Conservation (phyloP, 768 basidiomycete genomes). For the Inosperma sp. region DNA sequence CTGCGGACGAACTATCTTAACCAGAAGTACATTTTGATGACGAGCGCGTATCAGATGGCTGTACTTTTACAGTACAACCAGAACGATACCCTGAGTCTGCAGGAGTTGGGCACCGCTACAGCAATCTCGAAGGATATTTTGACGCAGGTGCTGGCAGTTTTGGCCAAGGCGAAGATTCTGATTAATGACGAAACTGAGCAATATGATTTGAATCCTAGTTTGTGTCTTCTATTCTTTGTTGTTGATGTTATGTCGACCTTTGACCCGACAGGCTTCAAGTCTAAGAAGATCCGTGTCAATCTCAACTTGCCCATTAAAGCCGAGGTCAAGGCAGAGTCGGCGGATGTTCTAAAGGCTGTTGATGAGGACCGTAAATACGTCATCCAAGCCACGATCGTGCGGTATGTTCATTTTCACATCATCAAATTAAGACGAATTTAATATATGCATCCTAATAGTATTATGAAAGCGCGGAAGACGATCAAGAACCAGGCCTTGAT, state of each 20-base stretch:
- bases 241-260: neutral
- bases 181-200: conserved; percentile 84
- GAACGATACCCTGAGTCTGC: conserved; percentile 78
- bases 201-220: conserved; percentile 85
- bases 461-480: conserved; percentile 94
- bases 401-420: conserved; percentile 34
- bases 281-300: conserved; percentile 90
- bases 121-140: conserved; percentile 76
- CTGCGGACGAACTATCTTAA: conserved; percentile 90
- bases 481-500: conserved; percentile 92
- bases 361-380: conserved; percentile 97
- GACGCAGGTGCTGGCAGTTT: conserved; percentile 60
- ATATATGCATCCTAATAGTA: conserved; percentile 38
- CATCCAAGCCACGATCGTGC: conserved; percentile 91
- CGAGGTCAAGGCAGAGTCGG: conserved; percentile 87
- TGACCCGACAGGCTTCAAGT: conserved; percentile 65
- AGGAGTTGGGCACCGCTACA: conserved; percentile 77
- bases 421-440: neutral
- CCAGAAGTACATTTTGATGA: conserved; percentile 97
- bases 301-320: conserved; percentile 91
- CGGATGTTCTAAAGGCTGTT: conserved; percentile 88
- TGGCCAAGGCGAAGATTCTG: conserved; percentile 86
- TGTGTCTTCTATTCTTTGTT: conserved; percentile 13
- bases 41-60: conserved; percentile 96
- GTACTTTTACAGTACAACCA: conserved; percentile 93